phyloP scores from a whole-genome alignment of 768 basidiomycete genomes.

The Lactarius evosmus region DNA sequence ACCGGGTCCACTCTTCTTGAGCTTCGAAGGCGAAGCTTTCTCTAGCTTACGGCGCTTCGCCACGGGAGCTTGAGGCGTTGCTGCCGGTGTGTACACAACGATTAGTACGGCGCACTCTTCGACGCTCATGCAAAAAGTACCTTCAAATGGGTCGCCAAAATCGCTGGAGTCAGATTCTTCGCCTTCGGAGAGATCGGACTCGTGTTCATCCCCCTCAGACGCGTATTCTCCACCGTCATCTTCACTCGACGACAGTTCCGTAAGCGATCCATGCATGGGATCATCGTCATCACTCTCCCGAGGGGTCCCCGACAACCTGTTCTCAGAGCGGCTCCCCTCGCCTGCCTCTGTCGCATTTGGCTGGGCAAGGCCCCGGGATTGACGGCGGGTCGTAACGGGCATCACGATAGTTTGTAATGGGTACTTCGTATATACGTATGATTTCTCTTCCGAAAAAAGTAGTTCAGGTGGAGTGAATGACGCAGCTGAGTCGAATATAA shows the following conservation, averaged over 20 bases:
- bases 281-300: conserved; percentile 13
- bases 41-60: conserved; percentile 16
- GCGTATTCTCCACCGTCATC: neutral
- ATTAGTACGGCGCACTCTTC: neutral
- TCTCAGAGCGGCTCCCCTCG: neutral
- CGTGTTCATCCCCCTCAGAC: neutral
- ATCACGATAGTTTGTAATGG: neutral
- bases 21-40: conserved; percentile 4
- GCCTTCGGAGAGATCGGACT: conserved; percentile 4
- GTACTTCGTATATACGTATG: neutral
- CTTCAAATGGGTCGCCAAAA: conserved; percentile 1
- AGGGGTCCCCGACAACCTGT: neutral
- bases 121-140: neutral
- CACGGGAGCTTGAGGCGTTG: neutral
- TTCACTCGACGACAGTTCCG: conserved; percentile 9
- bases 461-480: neutral
- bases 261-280: conserved; percentile 7
- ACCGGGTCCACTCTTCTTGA: neutral
- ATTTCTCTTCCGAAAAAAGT: neutral
- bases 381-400: conserved; percentile 21
- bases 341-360: neutral
- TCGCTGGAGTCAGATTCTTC: neutral
- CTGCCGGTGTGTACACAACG: neutral
- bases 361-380: neutral
- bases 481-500: neutral